Evolutionary conservation across 768 basidiomycete species (phyloP), one percentile per base, ranked within the genome.

Genomic region (Fomitopsis serialis): DNA sequence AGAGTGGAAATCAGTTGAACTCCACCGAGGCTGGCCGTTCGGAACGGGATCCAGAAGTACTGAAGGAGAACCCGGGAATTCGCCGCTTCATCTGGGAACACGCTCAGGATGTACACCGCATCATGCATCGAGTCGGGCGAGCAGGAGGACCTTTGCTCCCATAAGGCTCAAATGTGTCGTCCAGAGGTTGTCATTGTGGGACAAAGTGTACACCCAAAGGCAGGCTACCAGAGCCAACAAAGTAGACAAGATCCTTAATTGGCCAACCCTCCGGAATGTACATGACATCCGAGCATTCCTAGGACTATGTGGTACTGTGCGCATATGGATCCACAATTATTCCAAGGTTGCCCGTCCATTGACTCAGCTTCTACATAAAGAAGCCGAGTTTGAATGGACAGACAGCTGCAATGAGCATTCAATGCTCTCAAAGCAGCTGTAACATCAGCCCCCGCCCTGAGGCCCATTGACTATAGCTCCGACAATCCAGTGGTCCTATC

Each of bases 71-170:
- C 24, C 48, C 48, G 17, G 34, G 24, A 42, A 53, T 53, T 45
- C 2, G 25, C 1, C 11, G 47, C 34, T 57, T 57, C 44, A 53
- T 57, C 12, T 57, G 56, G 52, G 47, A 57, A 42, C 52, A 57
- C 45, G 52, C 56, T 25, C 46, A 34, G 8, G 46, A 57, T 45
- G 56, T 48, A 3, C 52, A 57, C 23, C 34, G 47, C 21, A 50
- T 57, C 29, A 57, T 57, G 46, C 52, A 57, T 22, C 42, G 35
- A 23, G 47, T 49, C 2, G 29, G 21, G 23, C 34, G 45, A 34
- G 46, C 40, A 24, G 46, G 37, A 23, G 52, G 45, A 45, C 53
- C 21, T n/a, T 53, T 37, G n/a, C 22, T 34, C 48, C 27, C n/a
- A 49, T 7, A 49, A 37, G 21, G 19, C 24, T 10, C 48, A 35